Evolutionary conservation across 2,329 filamentous ascomycete species (phyloP).

Genomic region (Thielaviopsis populi): DNA sequence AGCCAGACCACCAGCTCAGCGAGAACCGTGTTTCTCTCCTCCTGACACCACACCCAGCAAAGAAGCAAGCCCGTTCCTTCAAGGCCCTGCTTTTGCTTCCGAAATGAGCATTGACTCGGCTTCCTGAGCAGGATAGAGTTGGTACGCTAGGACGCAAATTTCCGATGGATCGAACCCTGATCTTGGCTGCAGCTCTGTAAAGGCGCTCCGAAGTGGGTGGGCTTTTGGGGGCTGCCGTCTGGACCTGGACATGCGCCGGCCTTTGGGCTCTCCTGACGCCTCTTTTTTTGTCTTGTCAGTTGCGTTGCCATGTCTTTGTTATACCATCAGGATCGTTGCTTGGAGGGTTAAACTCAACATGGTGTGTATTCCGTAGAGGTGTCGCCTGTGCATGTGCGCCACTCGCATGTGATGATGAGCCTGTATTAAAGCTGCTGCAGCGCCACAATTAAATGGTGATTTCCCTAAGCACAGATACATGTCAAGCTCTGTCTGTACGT

Average conservation of each 20-base stretch:
- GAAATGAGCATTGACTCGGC: background rate
- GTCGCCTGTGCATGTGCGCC: background rate
- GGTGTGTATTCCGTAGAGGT: background rate
- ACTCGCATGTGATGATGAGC: background rate
- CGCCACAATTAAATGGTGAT: background rate
- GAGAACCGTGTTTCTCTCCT: background rate
- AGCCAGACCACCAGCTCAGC: background rate
- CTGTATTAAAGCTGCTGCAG: background rate
- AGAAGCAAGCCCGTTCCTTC: background rate
- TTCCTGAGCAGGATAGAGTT: background rate
- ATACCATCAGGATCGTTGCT: background rate
- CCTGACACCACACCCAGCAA: too few relatives aligned
- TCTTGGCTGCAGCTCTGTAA: background rate
- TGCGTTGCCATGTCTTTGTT: background rate
- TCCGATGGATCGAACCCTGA: background rate
- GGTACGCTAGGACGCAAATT: background rate
- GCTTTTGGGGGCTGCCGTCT: background rate
- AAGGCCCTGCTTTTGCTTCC: background rate
- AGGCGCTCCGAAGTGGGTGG: background rate
- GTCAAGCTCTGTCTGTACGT: background rate
- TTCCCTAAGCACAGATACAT: background rate
- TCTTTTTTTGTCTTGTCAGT: background rate
- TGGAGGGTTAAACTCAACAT: background rate
- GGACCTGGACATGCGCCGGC: background rate
- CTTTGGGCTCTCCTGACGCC: background rate